Conservation (phyloP, 2,329 filamentous ascomycete genomes). For the Exophiala sideris region DNA sequence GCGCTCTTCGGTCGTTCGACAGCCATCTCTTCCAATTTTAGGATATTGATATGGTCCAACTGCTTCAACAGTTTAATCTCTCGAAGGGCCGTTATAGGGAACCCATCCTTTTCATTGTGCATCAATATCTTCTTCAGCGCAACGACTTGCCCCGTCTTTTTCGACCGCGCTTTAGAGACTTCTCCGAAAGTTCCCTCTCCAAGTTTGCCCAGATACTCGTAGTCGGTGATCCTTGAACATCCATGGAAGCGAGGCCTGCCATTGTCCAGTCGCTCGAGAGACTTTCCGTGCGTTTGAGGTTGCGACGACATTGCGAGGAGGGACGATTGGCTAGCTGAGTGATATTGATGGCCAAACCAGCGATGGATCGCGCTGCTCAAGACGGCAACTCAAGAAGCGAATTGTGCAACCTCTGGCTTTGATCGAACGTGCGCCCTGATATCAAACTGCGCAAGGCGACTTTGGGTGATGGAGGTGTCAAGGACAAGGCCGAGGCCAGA, state of each 20-base stretch:
- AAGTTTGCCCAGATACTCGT: slow-evolving; percentile 51
- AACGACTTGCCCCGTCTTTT: slow-evolving; percentile 69
- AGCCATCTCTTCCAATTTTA: slow-evolving; percentile 91
- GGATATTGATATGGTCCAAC: slow-evolving; percentile 83
- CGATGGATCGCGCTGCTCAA: background rate
- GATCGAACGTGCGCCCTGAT: too few relatives aligned
- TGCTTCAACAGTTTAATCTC: slow-evolving; percentile 98
- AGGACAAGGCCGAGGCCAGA: slow-evolving; percentile 19
- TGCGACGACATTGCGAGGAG: slow-evolving; percentile 11
- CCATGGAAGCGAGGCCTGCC: slow-evolving; percentile 67
- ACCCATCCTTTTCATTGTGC: slow-evolving; percentile 99
- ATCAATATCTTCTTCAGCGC: slow-evolving; percentile 98
- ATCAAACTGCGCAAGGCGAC: background rate
- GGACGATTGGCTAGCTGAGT: too few relatives aligned
- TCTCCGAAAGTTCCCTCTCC: slow-evolving; percentile 94
- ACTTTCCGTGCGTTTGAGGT: slow-evolving; percentile 8
- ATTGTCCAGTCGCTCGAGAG: slow-evolving; percentile 45
- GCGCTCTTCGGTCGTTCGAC: slow-evolving; percentile 74
- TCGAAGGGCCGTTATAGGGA: slow-evolving; percentile 95
- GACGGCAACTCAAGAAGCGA: background rate
- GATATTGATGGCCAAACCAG: background rate
- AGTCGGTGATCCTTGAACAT: slow-evolving; percentile 60
- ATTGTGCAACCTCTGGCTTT: too few relatives aligned
- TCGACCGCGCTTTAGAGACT: slow-evolving; percentile 83
- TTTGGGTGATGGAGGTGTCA: slow-evolving; percentile 3